Base-by-base conservation (phyloP, 2,329 filamentous ascomycete genomes). In the Ceratocystis alfenasii region DNA sequence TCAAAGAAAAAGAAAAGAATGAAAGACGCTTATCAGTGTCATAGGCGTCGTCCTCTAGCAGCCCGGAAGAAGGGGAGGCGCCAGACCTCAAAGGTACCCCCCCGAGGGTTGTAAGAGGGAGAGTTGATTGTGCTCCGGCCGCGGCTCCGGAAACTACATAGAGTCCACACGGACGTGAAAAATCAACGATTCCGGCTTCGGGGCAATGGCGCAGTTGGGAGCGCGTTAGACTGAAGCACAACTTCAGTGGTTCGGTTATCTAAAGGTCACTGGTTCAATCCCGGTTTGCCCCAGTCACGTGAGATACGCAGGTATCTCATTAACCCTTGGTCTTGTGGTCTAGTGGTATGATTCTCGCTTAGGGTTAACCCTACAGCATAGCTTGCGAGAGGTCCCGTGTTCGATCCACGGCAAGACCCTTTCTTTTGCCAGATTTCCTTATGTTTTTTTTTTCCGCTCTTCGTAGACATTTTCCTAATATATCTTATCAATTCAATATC, bases 291-390 rank as follows among this genome's bases (percentile, higher is more conserved):
- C 66, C 66, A 65, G 28, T 33, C 53, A 15, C 62, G 36, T 20
- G 65, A 64, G 20, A 5, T 63, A 2, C 25, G 1, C 1, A n/a
- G 0, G 28, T 36, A 45, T 50, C n/a, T 64, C 64, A 36, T 17
- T 48, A 63, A 44, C 50, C 60, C 36, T 62, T 63, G 77, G 76
- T 77, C 76, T 77, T 76, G 75, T 83, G 80, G 81, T 83, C 81
- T 84, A 83, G 82, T 81, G 83, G 82, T 85, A 85, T 85, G 82
- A 84, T 85, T 84, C 82, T 83, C 81, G 82, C 83, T 85, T 85
- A 85, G 83, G 83, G 83, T 74, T 66, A 69, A 76, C 74, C 74
- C 74, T 73, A 70, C 60, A 73, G 65, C 62, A 65, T 48, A n/a
- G 65, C 65, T 67, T 69, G 69, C 68, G 69, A 69, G 69, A 70